A percentile compares a stretch with the other conserved stretches of the same genome.
phyloP scores from a whole-genome alignment of 495 filamentous ascomycete species.

The Filosporella fistucella region DNA sequence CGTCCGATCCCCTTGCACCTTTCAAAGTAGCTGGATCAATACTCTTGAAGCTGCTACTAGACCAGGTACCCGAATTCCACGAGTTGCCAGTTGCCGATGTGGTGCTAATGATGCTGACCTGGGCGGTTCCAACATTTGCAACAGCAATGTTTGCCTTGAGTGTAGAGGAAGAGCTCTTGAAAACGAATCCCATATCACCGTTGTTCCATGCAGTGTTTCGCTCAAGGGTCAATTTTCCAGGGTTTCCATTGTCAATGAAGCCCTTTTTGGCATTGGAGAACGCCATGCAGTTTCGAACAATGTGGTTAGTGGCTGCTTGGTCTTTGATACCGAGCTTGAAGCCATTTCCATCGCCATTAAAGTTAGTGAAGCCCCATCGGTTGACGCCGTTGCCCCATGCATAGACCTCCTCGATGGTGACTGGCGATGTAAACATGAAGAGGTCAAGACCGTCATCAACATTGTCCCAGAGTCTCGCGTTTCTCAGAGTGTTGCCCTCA shows the following conservation, averaged over 20 bases:
- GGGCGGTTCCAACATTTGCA: constrained; percentile 11
- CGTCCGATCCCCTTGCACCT: constrained; percentile 19
- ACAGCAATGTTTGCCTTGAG: constrained; percentile 25
- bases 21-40: constrained; percentile 14
- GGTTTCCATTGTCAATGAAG: constrained; percentile 26
- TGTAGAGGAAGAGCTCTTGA: constrained; percentile 15
- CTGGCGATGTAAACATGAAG: constrained; percentile 24
- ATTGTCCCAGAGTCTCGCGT: constrained; percentile 27
- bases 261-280: constrained; percentile 24
- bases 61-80: constrained; percentile 25
- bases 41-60: constrained; percentile 22
- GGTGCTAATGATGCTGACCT: background rate
- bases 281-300: constrained; percentile 25
- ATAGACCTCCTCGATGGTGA: constrained; percentile 25
- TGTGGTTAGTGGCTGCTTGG: constrained; percentile 24
- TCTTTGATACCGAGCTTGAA: constrained; percentile 29
- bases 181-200: constrained; percentile 23
- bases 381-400: constrained; percentile 30
- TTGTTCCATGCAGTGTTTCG: constrained; percentile 29
- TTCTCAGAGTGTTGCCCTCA: constrained; percentile 22
- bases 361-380: constrained; percentile 27
- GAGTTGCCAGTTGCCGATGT: constrained; percentile 22
- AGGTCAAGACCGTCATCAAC: constrained; percentile 30
- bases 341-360: constrained; percentile 28
- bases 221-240: constrained; percentile 21